Base-by-base conservation (phyloP, 73 alveolate species). In the Tetrahymena thermophila region DNA sequence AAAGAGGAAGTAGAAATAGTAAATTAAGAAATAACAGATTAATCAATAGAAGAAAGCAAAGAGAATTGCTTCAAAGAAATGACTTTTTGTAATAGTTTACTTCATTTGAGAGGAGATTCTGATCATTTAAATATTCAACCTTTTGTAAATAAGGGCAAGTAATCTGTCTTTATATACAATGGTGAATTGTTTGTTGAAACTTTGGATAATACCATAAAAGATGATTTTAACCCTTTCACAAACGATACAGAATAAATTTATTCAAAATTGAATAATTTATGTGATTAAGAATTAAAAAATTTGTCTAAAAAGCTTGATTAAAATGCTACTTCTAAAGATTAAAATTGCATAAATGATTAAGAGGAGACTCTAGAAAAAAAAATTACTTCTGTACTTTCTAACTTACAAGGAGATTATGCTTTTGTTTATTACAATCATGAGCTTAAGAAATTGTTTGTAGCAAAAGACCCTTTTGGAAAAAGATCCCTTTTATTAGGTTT, bases 381-480 rank as follows among this genome's bases (percentile, higher is more conserved):
- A 16, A 34, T 93, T 7, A 34, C 35, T 16, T 21, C 31, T 15
- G 56, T 95, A 37, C 40, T 95, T 25, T 42, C 35, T 55, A 38
- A 95, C 35, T 93, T 98, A 40, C 98, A 98, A 95, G 98, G 99
- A 94, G 99, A 98, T 95, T 98, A 96, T 96, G 96, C 99, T 85
- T 95, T 98, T 94, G 96, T 97, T 84, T 98, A 96, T 94, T 96
- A 97, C 93, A 99, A 98, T 93, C 94, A 95, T 93, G 85, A 93
- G 15, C 95, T 97, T 95, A 94, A 98, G 42, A 96, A 94, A 85
- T 94, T 98, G 1, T 85, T 97, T 34, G 95, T 98, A 21, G 95
- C 97, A 19, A 95, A 99, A 94, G 99, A 98, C 94, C 95, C 98
- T 35, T 98, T 98, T 96, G 99, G 99, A 37, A 98, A 98, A 97